Evolutionary conservation across 139 green algal genomes (phyloP).

Genomic region (Desmodesmus armatus): DNA sequence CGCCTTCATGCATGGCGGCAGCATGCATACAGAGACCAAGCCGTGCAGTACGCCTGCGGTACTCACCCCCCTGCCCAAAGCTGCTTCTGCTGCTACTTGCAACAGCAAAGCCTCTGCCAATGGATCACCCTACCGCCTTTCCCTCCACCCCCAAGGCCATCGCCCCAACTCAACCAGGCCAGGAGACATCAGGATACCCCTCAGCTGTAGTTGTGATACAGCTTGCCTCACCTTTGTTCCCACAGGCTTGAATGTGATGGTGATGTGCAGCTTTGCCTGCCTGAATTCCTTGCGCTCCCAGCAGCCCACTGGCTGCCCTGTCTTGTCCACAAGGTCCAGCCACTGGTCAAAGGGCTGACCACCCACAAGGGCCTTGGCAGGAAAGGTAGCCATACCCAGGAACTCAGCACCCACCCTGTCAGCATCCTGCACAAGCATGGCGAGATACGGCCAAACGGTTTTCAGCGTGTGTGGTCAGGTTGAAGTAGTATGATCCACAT

Average conservation of each 20-base stretch:
- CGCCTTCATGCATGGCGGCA: not conserved
- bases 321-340: not conserved
- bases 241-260: not conserved
- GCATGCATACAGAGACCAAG: not conserved
- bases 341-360: conserved; percentile 3
- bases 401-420: conserved; percentile 39
- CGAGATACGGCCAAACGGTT: not conserved
- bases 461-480: not conserved
- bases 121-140: no score
- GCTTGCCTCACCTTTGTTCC: not conserved
- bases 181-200: no score
- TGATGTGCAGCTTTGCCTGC: not conserved
- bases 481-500: no score
- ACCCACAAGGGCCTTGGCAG: not conserved
- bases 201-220: no score
- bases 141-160: no score
- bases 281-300: not conserved
- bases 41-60: not conserved
- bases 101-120: no score
- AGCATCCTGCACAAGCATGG: conserved; percentile 41
- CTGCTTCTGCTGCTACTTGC: no score
- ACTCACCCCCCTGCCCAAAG: no score
- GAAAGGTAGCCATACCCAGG: conserved; percentile 21
- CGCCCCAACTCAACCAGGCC: no score
- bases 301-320: conserved; percentile 23